A percentile compares a stretch with the other conserved stretches of the same genome.
Evolutionary conservation across 2,329 filamentous ascomycete species (phyloP).

Genomic region (Fusarium sp.): DNA sequence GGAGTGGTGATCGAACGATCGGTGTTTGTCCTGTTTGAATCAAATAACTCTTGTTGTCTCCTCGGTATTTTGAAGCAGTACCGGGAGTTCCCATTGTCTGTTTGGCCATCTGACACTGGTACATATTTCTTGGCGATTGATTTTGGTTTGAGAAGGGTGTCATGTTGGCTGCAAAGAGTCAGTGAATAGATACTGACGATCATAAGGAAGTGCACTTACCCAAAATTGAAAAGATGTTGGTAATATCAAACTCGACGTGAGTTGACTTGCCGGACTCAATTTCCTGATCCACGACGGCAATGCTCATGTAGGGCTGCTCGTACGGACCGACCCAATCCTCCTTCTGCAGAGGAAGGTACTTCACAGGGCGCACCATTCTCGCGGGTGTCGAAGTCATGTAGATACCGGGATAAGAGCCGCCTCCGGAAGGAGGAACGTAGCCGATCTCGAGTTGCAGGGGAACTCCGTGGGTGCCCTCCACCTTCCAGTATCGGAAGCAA

Average conservation of each 20-base stretch:
- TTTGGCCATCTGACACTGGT: slow-evolving; percentile 99
- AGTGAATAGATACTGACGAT: too few species aligned
- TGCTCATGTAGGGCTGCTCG: slow-evolving; percentile 98
- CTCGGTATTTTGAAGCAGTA: slow-evolving; percentile 84
- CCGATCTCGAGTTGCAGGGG: slow-evolving; percentile 91
- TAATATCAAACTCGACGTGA: slow-evolving; percentile 93
- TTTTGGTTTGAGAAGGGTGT: slow-evolving; percentile 99
- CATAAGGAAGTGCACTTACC: too few species aligned
- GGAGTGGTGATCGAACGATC: slow-evolving; percentile 88
- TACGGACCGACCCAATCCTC: slow-evolving; percentile 91
- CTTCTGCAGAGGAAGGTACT: slow-evolving; percentile 88
- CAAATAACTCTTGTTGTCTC: slow-evolving; percentile 96
- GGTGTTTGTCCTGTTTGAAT: slow-evolving; percentile 97
- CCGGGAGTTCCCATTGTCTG: slow-evolving; percentile 98
- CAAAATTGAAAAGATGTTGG: slow-evolving; percentile 83
- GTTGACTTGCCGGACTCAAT: slow-evolving; percentile 89
- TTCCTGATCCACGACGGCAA: slow-evolving; percentile 90
- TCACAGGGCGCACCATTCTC: slow-evolving; percentile 90
- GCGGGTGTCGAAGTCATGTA: slow-evolving; percentile 91
- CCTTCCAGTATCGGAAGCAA: slow-evolving; percentile 94
- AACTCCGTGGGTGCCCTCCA: slow-evolving; percentile 83
- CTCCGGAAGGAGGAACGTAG: slow-evolving; percentile 85
- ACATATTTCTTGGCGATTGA: slow-evolving; percentile 99
- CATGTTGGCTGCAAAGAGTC: slow-evolving; percentile 77
- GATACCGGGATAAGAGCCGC: slow-evolving; percentile 95